Evolutionary conservation across 495 filamentous ascomycete genomes (phyloP).

Genomic region (Penicillium angulare): DNA sequence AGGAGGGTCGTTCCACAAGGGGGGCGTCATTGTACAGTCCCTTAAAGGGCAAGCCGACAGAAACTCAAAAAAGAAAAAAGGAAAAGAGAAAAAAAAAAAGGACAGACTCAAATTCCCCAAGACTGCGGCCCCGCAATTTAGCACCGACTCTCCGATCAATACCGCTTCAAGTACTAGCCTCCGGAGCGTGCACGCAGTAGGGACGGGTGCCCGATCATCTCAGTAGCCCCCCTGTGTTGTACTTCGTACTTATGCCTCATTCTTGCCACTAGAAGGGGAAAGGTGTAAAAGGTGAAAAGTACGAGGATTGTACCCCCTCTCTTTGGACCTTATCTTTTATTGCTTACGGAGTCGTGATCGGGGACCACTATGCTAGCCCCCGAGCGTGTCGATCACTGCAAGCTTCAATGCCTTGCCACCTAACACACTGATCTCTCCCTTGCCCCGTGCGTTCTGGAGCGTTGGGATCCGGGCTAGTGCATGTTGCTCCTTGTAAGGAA

Average conservation of each 20-base stretch:
- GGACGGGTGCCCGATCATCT: constrained; percentile 17
- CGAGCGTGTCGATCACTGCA: constrained; percentile 27
- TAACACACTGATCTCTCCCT: constrained; percentile 11
- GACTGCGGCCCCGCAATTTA: constrained; percentile 17
- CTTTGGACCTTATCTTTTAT: constrained; percentile 3
- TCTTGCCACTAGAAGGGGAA: constrained; percentile 5
- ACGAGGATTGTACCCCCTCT: background rate
- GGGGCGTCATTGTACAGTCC: background rate
- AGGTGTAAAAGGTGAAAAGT: constrained; percentile 4
- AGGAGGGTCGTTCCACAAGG: background rate
- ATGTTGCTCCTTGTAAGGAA: background rate
- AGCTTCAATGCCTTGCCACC: constrained; percentile 25
- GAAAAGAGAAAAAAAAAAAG: background rate
- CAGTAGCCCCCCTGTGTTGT: background rate
- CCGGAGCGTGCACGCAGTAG: constrained; percentile 18
- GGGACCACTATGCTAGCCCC: constrained; percentile 15
- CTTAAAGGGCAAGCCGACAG: background rate
- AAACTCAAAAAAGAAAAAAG: background rate
- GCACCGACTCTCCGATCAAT: constrained; percentile 18
- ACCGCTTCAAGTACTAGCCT: constrained; percentile 11
- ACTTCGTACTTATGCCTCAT: constrained; percentile 11
- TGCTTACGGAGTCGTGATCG: constrained; percentile 11
- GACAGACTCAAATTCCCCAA: no score
- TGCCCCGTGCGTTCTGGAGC: constrained; percentile 12
- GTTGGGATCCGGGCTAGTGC: constrained; percentile 16